Evolutionary conservation across 257 asterid genomes (phyloP), one percentile per base, ranked within the genome.

Genomic region (Knoxia roxburghii): DNA sequence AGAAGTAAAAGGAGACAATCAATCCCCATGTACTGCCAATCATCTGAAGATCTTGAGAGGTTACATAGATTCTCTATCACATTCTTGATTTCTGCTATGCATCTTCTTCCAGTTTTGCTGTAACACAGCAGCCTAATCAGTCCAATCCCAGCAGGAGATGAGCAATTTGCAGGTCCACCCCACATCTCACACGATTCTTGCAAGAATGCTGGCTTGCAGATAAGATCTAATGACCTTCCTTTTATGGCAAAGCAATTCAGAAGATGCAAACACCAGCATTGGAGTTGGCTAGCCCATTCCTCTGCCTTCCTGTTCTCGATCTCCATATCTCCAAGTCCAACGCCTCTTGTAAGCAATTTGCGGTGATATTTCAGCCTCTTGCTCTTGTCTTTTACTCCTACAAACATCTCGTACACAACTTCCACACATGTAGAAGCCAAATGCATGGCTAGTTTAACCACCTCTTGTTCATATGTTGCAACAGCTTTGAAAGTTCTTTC

Each of bases 271-370:
- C 91, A 82, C 98, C 98, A 91, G 61, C 94, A 79, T 32, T 91
- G 96, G 17, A 89, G 76, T 71, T 91, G 98, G 68, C 88, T 82
- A 26, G 89, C 89, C 98, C 98, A 91, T 60, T 89, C 98, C 78
- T 87, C 96, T 2, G 95, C 96, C 73, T 91, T 91, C 30, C 74
- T 73, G 20, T 84, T 79, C 76, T 89, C 95, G 75, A 50, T 62
- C 68, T 91, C 96, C 8, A 69, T 37, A 37, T 89, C 91, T 43
- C 83, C 89, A 39, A 71, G 76, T 39, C 82, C 89, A 43, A 65
- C 74, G 20, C 98, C 98, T 76, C 95, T 76, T 0, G 95, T 83
- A 21, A 91, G 82, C 74, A 89, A 71, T 64, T 84, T 77, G 3
- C 71, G 46, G 2, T 89, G 94, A 61, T 91, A 91, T 59, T 71